Base-by-base conservation (phyloP, 345 rosid species). In the Salix purpurea region DNA sequence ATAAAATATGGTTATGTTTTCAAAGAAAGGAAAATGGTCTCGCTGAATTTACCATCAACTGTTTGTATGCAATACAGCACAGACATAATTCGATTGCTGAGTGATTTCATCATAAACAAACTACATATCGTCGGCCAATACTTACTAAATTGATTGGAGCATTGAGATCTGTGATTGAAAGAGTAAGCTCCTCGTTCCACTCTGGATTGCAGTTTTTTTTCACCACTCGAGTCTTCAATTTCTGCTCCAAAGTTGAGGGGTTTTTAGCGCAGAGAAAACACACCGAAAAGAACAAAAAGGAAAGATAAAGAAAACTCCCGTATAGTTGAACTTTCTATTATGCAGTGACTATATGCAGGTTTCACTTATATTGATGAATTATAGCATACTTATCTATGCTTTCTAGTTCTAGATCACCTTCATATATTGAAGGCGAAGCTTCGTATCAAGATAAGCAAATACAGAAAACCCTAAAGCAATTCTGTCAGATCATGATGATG, bases 181-280 rank as follows among this genome's bases (percentile, higher is more conserved):
- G 75, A 26, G 83, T 79, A 28, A 83, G 72, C 36, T 79, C 85
- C 36, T 83, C 83, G 7, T 83, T 76, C 85, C 85, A 83, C 50
- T 73, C 83, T 14, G 85, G 85, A 65, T 76, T 72, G 76, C 83
- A 75, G 52, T 56, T 76, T 1, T 61, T 73, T 46, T 76, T 79
- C 70, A 79, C 75, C 48, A 70, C 78, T 6, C 54, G n/a, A 69
- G 85, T 83, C 69, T 83, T 79, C 73, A 79, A 44, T 70, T 40
- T 52, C 85, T 83, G 83, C 78, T 74, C 23, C 73, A 72, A 72
- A 10, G 26, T 10, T 56, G 7, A 44, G 21, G 28, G 23, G 30
- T 42, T 58, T 46, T 58, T 12, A 58, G 28, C 6, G 64, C 64
- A n/a, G 64, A 58, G 28, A 58, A 10, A 10, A 58, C 64, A n/a